A percentile compares a stretch with the other conserved stretches of the same genome.
Conservation (phyloP, 768 basidiomycete species). For the Coprinopsis cinerea region DNA sequence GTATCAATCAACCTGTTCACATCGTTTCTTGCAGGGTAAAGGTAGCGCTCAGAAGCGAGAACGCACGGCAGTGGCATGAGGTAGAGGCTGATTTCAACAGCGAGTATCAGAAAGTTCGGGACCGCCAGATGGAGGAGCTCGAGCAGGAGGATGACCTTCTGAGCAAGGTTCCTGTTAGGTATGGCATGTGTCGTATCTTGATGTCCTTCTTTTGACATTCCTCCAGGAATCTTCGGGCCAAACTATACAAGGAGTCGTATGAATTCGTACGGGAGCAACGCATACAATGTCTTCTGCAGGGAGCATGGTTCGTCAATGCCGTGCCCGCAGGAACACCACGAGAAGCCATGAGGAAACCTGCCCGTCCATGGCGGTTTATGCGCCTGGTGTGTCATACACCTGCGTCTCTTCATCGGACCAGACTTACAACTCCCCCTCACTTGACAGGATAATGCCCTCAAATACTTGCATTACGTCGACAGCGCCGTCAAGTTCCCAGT, state of each 20-base stretch:
- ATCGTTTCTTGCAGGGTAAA: constrained; percentile 48
- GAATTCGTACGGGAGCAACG: constrained; percentile 88
- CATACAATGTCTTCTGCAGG: constrained; percentile 81
- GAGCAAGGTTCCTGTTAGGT: constrained; percentile 84
- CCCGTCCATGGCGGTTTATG: constrained; percentile 80
- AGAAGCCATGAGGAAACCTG: constrained; percentile 51
- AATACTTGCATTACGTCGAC: constrained; percentile 83
- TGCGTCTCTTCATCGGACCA: no score
- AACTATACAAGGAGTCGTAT: constrained; percentile 84
- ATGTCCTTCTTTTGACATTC: constrained; percentile 5
- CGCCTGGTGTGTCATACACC: no score
- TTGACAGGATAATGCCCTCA: constrained; percentile 67
- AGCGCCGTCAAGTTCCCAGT: constrained; percentile 74
- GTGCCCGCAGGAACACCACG: constrained; percentile 43
- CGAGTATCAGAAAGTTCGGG: constrained; percentile 82
- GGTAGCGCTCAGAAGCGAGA: constrained; percentile 69
- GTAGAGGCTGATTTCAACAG: constrained; percentile 76
- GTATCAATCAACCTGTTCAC: constrained; percentile 4
- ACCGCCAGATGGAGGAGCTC: constrained; percentile 85
- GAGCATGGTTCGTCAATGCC: constrained; percentile 89
- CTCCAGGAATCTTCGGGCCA: constrained; percentile 74
- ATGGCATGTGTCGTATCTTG: constrained; percentile 9
- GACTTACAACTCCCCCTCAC: no score
- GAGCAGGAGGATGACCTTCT: constrained; percentile 85
- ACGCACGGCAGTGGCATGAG: constrained; percentile 72